Percentiles rank a stretch among this genome's conserved stretches.
Conservation (phyloP, 2,329 filamentous ascomycete species). For the Aureobasidium melanogenum region DNA sequence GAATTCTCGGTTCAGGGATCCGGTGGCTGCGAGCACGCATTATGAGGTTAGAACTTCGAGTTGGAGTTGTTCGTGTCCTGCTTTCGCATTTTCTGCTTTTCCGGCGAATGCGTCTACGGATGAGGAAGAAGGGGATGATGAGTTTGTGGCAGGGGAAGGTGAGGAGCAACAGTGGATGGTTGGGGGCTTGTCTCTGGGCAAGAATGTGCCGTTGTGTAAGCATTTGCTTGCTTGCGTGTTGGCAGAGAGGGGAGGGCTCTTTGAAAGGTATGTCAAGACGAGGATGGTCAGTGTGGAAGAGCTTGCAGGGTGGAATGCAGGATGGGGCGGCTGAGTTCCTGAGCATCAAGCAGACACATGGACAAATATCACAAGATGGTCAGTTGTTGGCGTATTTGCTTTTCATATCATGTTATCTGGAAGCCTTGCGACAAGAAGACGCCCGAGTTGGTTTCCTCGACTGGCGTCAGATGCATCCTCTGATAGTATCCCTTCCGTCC, state of each 20-base stretch:
- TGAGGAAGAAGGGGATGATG: not conserved
- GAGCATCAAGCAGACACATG: not conserved
- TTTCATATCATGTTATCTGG: slow-evolving; percentile 8
- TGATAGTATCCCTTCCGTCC: not conserved
- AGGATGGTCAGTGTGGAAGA: slow-evolving; percentile 52
- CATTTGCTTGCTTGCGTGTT: slow-evolving; percentile 80
- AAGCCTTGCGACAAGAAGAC: not conserved
- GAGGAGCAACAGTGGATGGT: slow-evolving; percentile 30
- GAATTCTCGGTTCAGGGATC: slow-evolving; percentile 14
- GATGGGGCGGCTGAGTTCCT: slow-evolving; percentile 27
- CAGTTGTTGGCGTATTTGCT: not conserved
- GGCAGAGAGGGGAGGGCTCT: slow-evolving; percentile 55
- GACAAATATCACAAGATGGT: not conserved
- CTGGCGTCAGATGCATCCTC: not conserved
- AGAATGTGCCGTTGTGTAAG: slow-evolving; percentile 60
- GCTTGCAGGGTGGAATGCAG: slow-evolving; percentile 60
- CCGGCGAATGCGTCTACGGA: slow-evolving; percentile 20
- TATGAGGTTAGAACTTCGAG: slow-evolving; percentile 66
- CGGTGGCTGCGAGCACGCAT: slow-evolving; percentile 30
- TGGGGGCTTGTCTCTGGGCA: slow-evolving; percentile 40
- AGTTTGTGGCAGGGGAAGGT: not conserved
- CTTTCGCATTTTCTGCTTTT: slow-evolving; percentile 69
- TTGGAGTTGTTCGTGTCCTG: slow-evolving; percentile 88
- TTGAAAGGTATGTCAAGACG: slow-evolving; percentile 50
- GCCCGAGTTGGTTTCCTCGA: not conserved